A percentile compares a stretch with the other conserved stretches of the same genome.
Conservation (phyloP, 768 basidiomycete genomes). For the Mycena venus region DNA sequence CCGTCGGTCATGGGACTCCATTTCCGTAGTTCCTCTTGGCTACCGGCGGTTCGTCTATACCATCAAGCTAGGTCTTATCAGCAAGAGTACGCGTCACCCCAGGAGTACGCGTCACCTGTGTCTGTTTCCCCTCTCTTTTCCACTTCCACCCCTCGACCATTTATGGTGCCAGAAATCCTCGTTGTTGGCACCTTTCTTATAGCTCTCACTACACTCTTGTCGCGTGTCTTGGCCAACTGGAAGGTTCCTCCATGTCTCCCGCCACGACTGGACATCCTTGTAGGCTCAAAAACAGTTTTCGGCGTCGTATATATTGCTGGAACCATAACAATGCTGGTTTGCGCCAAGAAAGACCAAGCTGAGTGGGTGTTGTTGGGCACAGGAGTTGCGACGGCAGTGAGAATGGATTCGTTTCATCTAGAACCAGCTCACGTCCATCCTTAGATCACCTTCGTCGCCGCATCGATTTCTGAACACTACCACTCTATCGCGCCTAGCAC, state of each 20-base stretch:
- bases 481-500: slow-evolving; percentile 23
- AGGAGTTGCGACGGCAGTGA: not conserved
- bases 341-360: not conserved
- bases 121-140: too few species aligned
- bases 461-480: slow-evolving; percentile 20
- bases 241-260: slow-evolving; percentile 8
- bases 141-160: too few species aligned
- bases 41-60: too few species aligned
- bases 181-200: not conserved
- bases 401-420: too few species aligned
- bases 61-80: too few species aligned
- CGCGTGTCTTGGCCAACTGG: not conserved
- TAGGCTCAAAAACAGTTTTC: not conserved
- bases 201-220: not conserved
- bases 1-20: too few species aligned
- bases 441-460: slow-evolving; percentile 8
- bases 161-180: too few species aligned
- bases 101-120: too few species aligned
- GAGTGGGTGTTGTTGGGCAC: not conserved
- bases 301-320: not conserved
- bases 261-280: slow-evolving; percentile 3
- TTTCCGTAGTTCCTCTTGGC: too few species aligned
- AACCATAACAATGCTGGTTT: not conserved
- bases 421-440: too few species aligned
- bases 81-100: too few species aligned